Conservation (phyloP, 1,139 yeast genomes). For the Suhomyces maxii region DNA sequence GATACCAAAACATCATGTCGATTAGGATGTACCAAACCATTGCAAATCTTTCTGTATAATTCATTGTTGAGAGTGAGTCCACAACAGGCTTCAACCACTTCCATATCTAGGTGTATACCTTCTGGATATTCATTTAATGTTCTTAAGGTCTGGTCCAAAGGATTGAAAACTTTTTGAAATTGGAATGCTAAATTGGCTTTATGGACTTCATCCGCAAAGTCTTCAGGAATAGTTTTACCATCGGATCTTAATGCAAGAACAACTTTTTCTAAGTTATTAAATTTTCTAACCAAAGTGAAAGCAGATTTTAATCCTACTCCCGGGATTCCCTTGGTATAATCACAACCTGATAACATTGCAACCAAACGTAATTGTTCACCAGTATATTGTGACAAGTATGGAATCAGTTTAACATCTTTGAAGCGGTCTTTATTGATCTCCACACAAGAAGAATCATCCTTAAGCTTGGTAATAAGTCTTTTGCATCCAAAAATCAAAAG, state of each 20-base stretch:
- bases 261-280: slow-evolving; percentile 53
- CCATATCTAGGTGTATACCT: slow-evolving; percentile 28
- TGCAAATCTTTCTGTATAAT: slow-evolving; percentile 57
- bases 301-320: slow-evolving; percentile 84
- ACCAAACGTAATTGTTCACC: slow-evolving; percentile 66
- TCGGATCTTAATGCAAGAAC: slow-evolving; percentile 60
- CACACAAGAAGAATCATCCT: slow-evolving; percentile 73
- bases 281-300: slow-evolving; percentile 55
- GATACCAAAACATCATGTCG: slow-evolving; percentile 49
- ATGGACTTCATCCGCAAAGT: slow-evolving; percentile 58
- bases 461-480: slow-evolving; percentile 74
- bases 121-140: slow-evolving; percentile 62
- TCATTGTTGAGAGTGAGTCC: slow-evolving; percentile 54
- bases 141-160: slow-evolving; percentile 45
- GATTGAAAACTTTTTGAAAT: slow-evolving; percentile 84
- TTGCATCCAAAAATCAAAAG: slow-evolving; percentile 84
- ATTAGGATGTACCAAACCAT: slow-evolving; percentile 68
- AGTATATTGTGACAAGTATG: slow-evolving; percentile 45
- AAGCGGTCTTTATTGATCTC: slow-evolving; percentile 64
- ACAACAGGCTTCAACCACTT: slow-evolving; percentile 57
- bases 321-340: slow-evolving; percentile 84
- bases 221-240: slow-evolving; percentile 60
- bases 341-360: slow-evolving; percentile 94
- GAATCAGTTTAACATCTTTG: slow-evolving; percentile 43
- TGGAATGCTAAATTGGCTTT: slow-evolving; percentile 80